A percentile compares a stretch with the other conserved stretches of the same genome.
Conservation (phyloP, 2,329 filamentous ascomycete genomes). For the Fusarium burgessii region DNA sequence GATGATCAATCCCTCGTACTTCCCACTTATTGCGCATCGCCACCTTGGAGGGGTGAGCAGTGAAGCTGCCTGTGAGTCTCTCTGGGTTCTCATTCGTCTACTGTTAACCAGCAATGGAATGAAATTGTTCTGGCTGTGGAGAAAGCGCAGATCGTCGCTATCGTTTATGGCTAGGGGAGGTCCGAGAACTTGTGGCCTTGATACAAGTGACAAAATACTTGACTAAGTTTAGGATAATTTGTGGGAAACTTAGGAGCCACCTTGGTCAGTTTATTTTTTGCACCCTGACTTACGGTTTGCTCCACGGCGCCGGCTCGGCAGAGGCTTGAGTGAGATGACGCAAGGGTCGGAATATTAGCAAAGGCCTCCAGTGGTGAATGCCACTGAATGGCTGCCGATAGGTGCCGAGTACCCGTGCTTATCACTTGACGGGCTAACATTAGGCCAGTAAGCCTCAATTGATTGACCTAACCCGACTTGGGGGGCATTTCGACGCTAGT, state of each 20-base stretch:
- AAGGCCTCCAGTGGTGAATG: background rate
- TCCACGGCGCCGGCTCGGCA: background rate
- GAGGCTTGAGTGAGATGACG: background rate
- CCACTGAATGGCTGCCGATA: background rate
- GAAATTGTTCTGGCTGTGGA: background rate
- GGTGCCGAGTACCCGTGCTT: slow-evolving; percentile 3
- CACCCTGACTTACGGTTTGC: too few species aligned
- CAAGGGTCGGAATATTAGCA: background rate
- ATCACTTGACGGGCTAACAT: background rate
- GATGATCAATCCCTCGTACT: too few species aligned
- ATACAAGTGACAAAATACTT: too few species aligned
- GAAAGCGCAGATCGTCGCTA: background rate
- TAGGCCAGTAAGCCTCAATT: background rate
- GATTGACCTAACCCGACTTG: background rate
- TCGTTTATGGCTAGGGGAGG: too few species aligned
- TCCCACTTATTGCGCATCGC: background rate
- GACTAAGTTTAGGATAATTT: too few species aligned
- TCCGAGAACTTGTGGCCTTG: too few species aligned
- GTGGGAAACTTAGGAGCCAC: too few species aligned
- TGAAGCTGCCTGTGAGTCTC: background rate
- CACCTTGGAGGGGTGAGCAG: background rate
- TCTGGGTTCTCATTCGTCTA: background rate
- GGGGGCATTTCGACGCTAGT: slow-evolving; percentile 3
- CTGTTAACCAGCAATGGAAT: background rate
- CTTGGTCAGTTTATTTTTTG: too few species aligned